These are phyloP conservation scores for Lasiodiplodia citricola DNA, from an alignment of 2,329 filamentous ascomycete genomes.

Conservation along the genomic window DNA sequence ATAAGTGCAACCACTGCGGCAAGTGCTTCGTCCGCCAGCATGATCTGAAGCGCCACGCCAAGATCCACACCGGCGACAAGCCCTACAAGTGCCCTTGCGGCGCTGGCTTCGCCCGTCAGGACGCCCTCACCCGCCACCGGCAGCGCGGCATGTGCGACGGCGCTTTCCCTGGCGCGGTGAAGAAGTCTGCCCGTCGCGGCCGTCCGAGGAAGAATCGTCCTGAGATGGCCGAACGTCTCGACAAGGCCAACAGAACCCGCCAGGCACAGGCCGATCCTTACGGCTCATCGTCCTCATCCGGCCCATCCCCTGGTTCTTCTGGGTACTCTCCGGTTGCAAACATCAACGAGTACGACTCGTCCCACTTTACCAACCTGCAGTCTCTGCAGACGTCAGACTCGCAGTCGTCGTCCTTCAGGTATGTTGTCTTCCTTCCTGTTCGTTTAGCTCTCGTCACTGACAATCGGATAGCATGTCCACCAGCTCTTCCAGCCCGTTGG, in stretches of 20 bases:
- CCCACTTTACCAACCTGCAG: slow-evolving; percentile 23
- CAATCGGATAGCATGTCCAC: neutral
- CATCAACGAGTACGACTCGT: slow-evolving; percentile 26
- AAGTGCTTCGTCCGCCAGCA: slow-evolving; percentile 98
- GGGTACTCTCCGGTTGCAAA: slow-evolving; percentile 24
- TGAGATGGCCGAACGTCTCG: slow-evolving; percentile 62
- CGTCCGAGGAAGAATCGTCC: slow-evolving; percentile 67
- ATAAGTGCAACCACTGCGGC: slow-evolving; percentile 87
- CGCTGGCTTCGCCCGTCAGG: slow-evolving; percentile 92
- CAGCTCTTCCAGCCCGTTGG: neutral
- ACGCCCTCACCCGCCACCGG: slow-evolving; percentile 90
- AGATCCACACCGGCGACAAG: slow-evolving; percentile 96
- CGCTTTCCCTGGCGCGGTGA: slow-evolving; percentile 81
- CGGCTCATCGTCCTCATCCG: slow-evolving; percentile 37
- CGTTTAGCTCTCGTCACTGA: neutral
- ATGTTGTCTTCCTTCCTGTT: neutral
- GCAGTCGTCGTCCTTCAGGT: slow-evolving; percentile 20
- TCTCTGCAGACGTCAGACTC: slow-evolving; percentile 19
- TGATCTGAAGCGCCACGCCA: slow-evolving; percentile 94
- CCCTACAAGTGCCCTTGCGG: slow-evolving; percentile 94
- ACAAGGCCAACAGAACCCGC: slow-evolving; percentile 62
- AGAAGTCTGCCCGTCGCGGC: slow-evolving; percentile 70
- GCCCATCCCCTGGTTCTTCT: slow-evolving; percentile 23
- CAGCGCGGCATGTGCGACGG: slow-evolving; percentile 97
- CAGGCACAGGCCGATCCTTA: slow-evolving; percentile 40